phyloP scores from a whole-genome alignment of 2,329 filamentous ascomycete genomes.

The Clonostachys byssicola region DNA sequence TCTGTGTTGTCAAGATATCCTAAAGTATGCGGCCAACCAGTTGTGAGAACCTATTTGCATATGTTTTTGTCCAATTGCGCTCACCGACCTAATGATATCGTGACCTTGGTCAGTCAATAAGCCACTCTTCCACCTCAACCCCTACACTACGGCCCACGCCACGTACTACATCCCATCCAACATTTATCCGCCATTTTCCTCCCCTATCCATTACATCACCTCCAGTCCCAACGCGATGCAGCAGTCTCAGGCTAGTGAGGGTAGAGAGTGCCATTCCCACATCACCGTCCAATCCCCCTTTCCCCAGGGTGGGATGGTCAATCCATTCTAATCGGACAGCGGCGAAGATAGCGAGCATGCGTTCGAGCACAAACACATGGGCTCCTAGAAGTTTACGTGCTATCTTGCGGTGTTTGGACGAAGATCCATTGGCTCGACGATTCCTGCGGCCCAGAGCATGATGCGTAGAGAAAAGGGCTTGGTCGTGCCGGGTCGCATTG shows the following conservation, averaged over 20 bases:
- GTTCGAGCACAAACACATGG: constrained; percentile 72
- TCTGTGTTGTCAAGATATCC: neutral
- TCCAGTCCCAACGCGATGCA: constrained; percentile 57
- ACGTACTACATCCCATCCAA: constrained; percentile 73
- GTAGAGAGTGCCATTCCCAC: constrained; percentile 66
- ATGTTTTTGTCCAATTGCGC: neutral
- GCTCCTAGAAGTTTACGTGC: constrained; percentile 73
- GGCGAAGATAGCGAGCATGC: constrained; percentile 73
- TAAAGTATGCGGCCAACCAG: neutral
- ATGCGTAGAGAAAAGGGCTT: constrained; percentile 71
- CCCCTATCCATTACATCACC: constrained; percentile 64
- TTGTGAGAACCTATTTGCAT: neutral
- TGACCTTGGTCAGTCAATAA: constrained; percentile 51
- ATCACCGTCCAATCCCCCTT: constrained; percentile 43
- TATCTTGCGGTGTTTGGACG: constrained; percentile 58
- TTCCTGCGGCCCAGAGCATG: constrained; percentile 44
- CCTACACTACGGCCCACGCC: constrained; percentile 68
- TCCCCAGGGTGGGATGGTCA: constrained; percentile 14
- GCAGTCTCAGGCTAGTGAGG: constrained; percentile 63
- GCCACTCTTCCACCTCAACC: constrained; percentile 75
- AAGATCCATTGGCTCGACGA: constrained; percentile 32
- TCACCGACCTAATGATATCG: neutral
- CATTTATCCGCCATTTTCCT: constrained; percentile 73
- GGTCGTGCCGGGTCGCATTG: constrained; percentile 71
- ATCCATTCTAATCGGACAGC: constrained; percentile 58